A percentile compares a stretch with the other conserved stretches of the same genome.
Evolutionary conservation across 805 yeast genomes (phyloP).

Genomic region (Ogataea ganodermae): DNA sequence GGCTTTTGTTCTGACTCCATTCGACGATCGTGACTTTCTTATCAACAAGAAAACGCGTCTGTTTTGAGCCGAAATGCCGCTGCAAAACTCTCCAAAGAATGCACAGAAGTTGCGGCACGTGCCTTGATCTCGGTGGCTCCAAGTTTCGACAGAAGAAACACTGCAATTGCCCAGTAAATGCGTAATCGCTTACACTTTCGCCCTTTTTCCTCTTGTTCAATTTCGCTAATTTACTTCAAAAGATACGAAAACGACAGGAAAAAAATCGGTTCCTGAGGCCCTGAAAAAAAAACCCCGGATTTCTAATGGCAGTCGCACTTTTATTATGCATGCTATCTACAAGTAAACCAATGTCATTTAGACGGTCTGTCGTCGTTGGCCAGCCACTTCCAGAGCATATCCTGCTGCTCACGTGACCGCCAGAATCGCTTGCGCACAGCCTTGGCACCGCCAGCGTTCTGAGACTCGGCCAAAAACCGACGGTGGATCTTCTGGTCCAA

Average conservation of each 20-base stretch:
- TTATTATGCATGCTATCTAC: slow-evolving; percentile 8
- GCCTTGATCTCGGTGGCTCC: background rate
- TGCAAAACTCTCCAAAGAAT: background rate
- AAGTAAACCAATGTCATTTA: slow-evolving; percentile 8
- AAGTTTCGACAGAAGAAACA: background rate
- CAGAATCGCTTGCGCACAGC: slow-evolving; percentile 2
- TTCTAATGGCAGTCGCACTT: background rate
- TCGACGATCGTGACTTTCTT: background rate
- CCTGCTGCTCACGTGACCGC: slow-evolving; percentile 35
- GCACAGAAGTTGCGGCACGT: background rate
- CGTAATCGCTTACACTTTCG: background rate
- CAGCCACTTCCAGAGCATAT: slow-evolving; percentile 58
- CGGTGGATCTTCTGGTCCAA: slow-evolving; percentile 29
- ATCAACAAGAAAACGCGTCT: slow-evolving; percentile 4
- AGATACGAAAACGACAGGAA: background rate
- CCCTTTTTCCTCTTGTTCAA: background rate
- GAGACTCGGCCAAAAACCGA: slow-evolving; percentile 11
- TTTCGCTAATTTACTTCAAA: background rate
- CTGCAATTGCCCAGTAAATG: background rate
- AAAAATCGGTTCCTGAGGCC: background rate
- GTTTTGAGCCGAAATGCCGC: background rate
- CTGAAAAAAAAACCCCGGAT: background rate
- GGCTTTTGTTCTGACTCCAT: slow-evolving; percentile 3
- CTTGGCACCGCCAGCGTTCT: slow-evolving; percentile 14
- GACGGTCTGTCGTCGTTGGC: slow-evolving; percentile 41